Percentiles rank a stretch among this genome's conserved stretches.
These are phyloP conservation scores for Ordospora pajunii DNA, from an alignment of 371 early-diverging fungal species.

Conservation along the genomic window DNA sequence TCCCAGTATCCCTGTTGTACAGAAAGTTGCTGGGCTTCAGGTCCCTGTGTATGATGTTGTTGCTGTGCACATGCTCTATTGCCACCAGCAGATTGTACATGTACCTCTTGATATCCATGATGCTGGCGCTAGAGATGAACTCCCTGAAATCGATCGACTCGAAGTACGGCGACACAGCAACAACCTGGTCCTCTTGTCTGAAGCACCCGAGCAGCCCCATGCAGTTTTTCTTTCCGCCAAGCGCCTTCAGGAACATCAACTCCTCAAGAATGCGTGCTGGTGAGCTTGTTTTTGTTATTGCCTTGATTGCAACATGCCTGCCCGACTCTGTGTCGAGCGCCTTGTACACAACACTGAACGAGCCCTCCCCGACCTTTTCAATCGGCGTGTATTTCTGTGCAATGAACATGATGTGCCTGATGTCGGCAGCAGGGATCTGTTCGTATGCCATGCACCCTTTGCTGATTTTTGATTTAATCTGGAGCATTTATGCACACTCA, in stretches of 20 bases:
- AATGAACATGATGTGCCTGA: neutral
- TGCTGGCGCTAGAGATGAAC: constrained; percentile 47
- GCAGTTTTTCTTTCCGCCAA: constrained; percentile 64
- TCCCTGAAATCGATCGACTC: constrained; percentile 74
- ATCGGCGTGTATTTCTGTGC: constrained; percentile 8
- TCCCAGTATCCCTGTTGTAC: constrained; percentile 65
- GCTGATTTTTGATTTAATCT: neutral
- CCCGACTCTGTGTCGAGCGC: constrained; percentile 63
- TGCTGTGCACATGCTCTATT: constrained; percentile 59
- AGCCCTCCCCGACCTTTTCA: constrained; percentile 63
- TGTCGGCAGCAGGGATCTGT: neutral
- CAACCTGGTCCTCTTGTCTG: constrained; percentile 72
- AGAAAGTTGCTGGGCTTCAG: constrained; percentile 92
- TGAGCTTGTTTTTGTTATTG: constrained; percentile 73
- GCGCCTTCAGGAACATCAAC: constrained; percentile 68
- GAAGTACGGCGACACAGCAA: constrained; percentile 76
- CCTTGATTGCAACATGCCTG: constrained; percentile 79
- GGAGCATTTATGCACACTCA: no score
- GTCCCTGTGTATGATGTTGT: constrained; percentile 72
- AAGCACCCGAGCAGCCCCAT: constrained; percentile 71
- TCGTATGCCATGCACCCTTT: constrained; percentile 3
- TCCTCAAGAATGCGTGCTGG: constrained; percentile 77
- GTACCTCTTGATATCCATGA: constrained; percentile 71
- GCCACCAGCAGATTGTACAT: constrained; percentile 69
- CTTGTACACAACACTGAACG: constrained; percentile 87